phyloP scores from a whole-genome alignment of 2,329 filamentous ascomycete genomes.

The Neofusicoccum kwambonambiense region DNA sequence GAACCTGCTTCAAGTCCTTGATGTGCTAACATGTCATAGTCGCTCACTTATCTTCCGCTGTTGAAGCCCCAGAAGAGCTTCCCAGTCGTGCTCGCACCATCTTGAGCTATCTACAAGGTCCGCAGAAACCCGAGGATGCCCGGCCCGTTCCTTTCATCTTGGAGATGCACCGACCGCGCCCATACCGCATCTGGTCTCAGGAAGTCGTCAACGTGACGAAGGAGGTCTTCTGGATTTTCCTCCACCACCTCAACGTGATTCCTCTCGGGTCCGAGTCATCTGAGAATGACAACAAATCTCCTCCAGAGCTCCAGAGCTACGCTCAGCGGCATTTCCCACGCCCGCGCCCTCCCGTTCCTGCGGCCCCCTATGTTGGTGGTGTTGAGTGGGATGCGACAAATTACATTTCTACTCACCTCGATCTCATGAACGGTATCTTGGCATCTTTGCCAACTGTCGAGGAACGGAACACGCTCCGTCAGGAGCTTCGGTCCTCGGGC shows the following conservation, averaged over 20 bases:
- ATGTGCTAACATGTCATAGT: slow-evolving; percentile 41
- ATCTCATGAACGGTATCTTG: slow-evolving; percentile 86
- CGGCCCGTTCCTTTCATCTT: slow-evolving; percentile 82
- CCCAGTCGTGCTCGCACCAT: slow-evolving; percentile 69
- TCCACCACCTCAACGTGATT: slow-evolving; percentile 89
- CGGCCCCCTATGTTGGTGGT: slow-evolving; percentile 92
- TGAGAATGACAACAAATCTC: slow-evolving; percentile 10
- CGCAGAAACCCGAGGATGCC: slow-evolving; percentile 68
- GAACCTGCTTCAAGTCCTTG: not conserved
- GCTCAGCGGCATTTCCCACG: slow-evolving; percentile 74
- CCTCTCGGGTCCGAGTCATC: slow-evolving; percentile 51
- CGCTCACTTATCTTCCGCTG: slow-evolving; percentile 72
- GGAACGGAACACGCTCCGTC: slow-evolving; percentile 76
- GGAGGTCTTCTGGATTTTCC: slow-evolving; percentile 98
- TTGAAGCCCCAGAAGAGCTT: slow-evolving; percentile 51
- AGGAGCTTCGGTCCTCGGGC: slow-evolving; percentile 75
- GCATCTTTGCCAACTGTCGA: slow-evolving; percentile 70
- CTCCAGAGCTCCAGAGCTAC: slow-evolving; percentile 35
- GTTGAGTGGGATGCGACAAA: slow-evolving; percentile 99
- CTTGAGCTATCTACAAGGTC: slow-evolving; percentile 76
- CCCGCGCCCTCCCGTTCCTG: slow-evolving; percentile 84
- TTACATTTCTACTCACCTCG: slow-evolving; percentile 88
- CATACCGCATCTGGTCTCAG: slow-evolving; percentile 92
- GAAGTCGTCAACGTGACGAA: slow-evolving; percentile 92
- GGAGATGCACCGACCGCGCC: slow-evolving; percentile 81